Conservation (phyloP, 1,139 yeast species). For the Candida buenavistaensis region DNA sequence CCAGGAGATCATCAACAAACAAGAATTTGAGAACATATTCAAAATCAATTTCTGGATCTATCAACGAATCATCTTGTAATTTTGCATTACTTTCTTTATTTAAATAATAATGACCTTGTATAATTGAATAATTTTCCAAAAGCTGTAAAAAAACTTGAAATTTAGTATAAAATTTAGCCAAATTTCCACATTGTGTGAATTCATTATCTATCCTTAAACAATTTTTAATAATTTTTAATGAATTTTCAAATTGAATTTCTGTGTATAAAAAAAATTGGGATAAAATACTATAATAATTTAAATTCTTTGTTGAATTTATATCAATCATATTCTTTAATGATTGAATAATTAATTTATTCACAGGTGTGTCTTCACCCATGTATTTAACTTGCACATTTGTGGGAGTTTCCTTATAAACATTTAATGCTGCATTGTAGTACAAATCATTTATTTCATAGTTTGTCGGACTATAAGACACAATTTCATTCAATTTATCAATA, state of each 20-base stretch:
- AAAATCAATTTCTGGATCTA: conserved; percentile 25
- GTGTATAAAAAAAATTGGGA: conserved; percentile 51
- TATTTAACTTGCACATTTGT: conserved; percentile 13
- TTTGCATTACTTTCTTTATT: conserved; percentile 16
- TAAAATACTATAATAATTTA: conserved; percentile 29
- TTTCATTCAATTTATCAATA: conserved; percentile 22
- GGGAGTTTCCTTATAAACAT: conserved; percentile 15
- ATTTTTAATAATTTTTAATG: conserved; percentile 50
- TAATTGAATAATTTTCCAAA: conserved; percentile 46
- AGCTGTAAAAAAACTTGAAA: conserved; percentile 32
- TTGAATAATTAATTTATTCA: conserved; percentile 22
- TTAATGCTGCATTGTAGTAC: conserved; percentile 21
- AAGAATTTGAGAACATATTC: conserved; percentile 23
- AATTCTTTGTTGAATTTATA: conserved; percentile 30
- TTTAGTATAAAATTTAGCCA: conserved; percentile 45
- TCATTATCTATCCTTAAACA: conserved; percentile 77
- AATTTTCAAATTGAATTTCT: conserved; percentile 49
- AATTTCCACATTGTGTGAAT: conserved; percentile 49
- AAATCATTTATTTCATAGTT: conserved; percentile 21
- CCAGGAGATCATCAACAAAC: conserved; percentile 26
- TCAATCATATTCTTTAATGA: conserved; percentile 29
- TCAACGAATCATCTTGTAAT: conserved; percentile 18
- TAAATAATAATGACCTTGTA: conserved; percentile 34
- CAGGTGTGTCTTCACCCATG: conserved; percentile 14
- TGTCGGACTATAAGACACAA: conserved; percentile 23